Percentiles rank a stretch among this genome's conserved stretches.
These are phyloP conservation scores for Alliaria petiolata DNA, from an alignment of 345 rosid genomes.

Conservation along the genomic window DNA sequence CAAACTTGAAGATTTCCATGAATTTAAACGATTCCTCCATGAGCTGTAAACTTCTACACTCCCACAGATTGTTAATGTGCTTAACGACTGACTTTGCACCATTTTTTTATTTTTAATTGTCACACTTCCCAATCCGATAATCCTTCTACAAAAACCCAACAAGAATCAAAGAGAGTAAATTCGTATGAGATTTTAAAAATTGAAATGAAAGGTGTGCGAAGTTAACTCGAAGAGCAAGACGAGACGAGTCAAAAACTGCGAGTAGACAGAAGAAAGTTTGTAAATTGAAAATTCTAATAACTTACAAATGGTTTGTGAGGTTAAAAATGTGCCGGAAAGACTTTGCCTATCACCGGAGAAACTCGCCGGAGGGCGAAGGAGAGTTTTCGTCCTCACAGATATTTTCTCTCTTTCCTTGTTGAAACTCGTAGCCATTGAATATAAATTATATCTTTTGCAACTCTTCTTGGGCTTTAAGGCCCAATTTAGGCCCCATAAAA, in stretches of 20 bases:
- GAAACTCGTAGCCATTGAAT: not conserved
- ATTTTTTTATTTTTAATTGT: constrained; percentile 14
- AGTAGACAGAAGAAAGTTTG: not conserved
- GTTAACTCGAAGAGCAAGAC: not conserved
- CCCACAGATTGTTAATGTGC: constrained; percentile 44
- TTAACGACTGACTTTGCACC: constrained; percentile 52
- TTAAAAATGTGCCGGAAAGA: not conserved
- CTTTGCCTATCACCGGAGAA: constrained; percentile 15
- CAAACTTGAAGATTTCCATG: constrained; percentile 27
- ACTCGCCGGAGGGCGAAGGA: constrained; percentile 22
- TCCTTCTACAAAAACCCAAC: not conserved
- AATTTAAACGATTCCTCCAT: constrained; percentile 38
- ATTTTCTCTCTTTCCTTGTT: not conserved
- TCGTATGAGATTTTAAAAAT: constrained; percentile 4
- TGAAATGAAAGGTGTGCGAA: not conserved
- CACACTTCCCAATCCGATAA: not conserved
- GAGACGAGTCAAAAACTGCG: not conserved
- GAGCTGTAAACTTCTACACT: constrained; percentile 43
- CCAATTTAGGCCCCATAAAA: not conserved
- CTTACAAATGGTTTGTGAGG: not conserved
- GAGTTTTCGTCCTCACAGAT: constrained; percentile 31
- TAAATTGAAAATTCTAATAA: not conserved
- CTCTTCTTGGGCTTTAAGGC: not conserved
- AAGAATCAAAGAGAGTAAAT: constrained; percentile 8
- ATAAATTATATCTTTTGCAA: not conserved